Conservation (phyloP, 495 filamentous ascomycete species). For the Pyrenula aspistea region DNA sequence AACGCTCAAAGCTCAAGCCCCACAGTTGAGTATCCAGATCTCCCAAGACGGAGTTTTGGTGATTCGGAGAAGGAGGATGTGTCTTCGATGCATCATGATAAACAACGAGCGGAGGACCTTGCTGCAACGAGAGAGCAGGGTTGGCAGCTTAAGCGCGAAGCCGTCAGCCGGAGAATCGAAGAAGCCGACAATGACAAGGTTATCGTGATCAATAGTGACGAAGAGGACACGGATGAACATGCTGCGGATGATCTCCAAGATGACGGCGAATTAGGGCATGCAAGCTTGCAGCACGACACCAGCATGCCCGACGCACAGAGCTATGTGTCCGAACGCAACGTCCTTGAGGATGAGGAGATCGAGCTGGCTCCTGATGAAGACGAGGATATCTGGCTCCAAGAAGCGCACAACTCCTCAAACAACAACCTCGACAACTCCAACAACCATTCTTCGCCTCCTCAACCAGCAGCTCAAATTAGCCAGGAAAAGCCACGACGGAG, state of each 20-base stretch:
- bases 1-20: not conserved
- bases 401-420: constrained; percentile 14
- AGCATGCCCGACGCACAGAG: not conserved
- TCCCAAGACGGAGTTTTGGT: not conserved
- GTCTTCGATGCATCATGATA: constrained; percentile 6
- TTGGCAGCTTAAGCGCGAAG: constrained; percentile 39
- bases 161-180: constrained; percentile 35
- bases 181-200: constrained; percentile 33
- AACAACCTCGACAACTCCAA: not conserved
- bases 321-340: constrained; percentile 4
- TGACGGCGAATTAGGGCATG: not conserved
- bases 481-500: not conserved
- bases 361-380: constrained; percentile 7
- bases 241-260: not conserved
- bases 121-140: constrained; percentile 23
- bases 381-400: constrained; percentile 28
- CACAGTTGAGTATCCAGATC: not conserved
- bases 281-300: too few relatives aligned
- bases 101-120: constrained; percentile 1
- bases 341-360: constrained; percentile 3
- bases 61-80: too few relatives aligned
- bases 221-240: constrained; percentile 5
- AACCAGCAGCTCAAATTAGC: not conserved
- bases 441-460: not conserved
- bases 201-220: constrained; percentile 39